phyloP scores from a whole-genome alignment of 768 basidiomycete species.

The Collybiopsis confluens region DNA sequence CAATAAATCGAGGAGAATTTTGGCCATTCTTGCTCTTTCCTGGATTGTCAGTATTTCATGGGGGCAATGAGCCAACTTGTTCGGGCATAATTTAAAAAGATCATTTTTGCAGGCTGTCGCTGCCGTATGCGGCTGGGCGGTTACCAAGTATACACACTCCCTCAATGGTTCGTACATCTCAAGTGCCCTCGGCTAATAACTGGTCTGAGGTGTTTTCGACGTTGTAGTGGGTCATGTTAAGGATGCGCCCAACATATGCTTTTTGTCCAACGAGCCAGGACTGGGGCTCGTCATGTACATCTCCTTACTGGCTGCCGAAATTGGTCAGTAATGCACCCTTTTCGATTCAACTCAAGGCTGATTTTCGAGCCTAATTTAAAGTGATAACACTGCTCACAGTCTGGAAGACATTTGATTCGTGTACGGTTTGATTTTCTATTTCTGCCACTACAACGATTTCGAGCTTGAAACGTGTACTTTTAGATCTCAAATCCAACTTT shows the following conservation, averaged over 20 bases:
- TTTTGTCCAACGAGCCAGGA: neutral
- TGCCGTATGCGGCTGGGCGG: neutral
- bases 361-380: neutral
- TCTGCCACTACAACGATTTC: too few relatives aligned
- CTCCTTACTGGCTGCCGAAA: neutral
- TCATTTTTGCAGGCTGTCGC: neutral
- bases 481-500: neutral
- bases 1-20: neutral
- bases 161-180: neutral
- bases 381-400: neutral
- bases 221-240: too few relatives aligned
- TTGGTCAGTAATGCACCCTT: neutral
- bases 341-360: neutral
- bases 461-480: too few relatives aligned
- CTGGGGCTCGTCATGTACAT: neutral
- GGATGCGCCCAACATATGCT: too few relatives aligned
- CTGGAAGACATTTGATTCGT: constrained; percentile 1
- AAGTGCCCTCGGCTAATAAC: neutral
- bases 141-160: neutral
- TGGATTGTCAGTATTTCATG: neutral
- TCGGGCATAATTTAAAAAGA: neutral
- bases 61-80: neutral
- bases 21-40: neutral
- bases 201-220: too few relatives aligned
- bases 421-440: neutral